Base-by-base conservation (phyloP, 2,329 filamentous ascomycete species). In the Hymenoscyphus albidus region DNA sequence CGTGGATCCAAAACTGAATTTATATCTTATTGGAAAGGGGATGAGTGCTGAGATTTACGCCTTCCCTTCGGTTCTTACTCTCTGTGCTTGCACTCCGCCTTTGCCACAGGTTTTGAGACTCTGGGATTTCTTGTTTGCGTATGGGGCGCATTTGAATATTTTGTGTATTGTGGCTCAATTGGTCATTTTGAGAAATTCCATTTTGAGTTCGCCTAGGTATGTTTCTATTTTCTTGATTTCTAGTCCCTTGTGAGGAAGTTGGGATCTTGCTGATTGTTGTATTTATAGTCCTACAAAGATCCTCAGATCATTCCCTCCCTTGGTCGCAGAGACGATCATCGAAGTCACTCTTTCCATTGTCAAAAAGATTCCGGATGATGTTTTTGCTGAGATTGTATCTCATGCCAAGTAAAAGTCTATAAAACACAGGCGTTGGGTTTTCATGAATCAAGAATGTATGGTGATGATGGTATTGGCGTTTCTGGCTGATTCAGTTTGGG, bases 101-200 rank as follows among this genome's bases (percentile, higher is more conserved):
- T 78, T 99, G 62, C 94, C 94, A 0, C 94, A 99, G 78, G 95
- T 99, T 0, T 78, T 99, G 63, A 86, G 91, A 68, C 83, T 99
- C 1, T 99, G 95, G 95, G 95, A 99, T 76, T 99, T 99, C 72
- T 79, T 99, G 27, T 96, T 99, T 74, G 94, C 95, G 0, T 99
- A 97, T 71, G 95, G 95, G 0, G 88, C 93, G 42, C 95, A 99
- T 76, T 78, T 99, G 67, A 99, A 99, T 74, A 92, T 99, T 63
- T 79, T 99, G 27, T 98, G 95, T 76, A 97, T 99, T 69, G 95
- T 98, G 16, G 94, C 94, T 14, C 95, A 99, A 78, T 81, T 99
- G 61, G 89, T 97, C 59, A 85, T 96, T 72, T 92, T 97, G 79
- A 84, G 93, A 65, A 89, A 93, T 64, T 88, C 92, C 67, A 88